phyloP scores from a whole-genome alignment of 306 rosid genomes.

The Coriaria nepalensis region DNA sequence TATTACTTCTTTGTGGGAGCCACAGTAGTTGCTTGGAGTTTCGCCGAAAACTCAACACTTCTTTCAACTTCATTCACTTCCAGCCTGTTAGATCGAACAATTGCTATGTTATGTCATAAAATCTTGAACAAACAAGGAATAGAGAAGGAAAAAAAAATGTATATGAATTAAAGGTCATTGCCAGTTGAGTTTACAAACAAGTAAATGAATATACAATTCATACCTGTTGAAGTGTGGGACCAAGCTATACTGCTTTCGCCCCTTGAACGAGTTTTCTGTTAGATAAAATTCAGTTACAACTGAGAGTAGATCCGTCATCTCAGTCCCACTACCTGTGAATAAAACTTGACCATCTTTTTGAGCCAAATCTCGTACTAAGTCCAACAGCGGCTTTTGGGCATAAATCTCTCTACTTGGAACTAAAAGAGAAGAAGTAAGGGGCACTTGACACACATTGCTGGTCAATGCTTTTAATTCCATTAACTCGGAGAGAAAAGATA shows the following conservation, averaged over 20 bases:
- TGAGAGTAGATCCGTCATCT: constrained; percentile 65
- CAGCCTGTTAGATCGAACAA: constrained; percentile 30
- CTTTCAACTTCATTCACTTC: constrained; percentile 27
- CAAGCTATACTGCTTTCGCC: constrained; percentile 38
- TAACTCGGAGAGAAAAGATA: constrained; percentile 30
- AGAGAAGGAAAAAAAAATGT: too few relatives aligned
- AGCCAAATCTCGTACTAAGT: constrained; percentile 43
- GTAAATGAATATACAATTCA: neutral
- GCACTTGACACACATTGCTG: constrained; percentile 18
- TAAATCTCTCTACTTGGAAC: constrained; percentile 29
- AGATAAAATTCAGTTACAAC: constrained; percentile 53
- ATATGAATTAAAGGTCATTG: too few relatives aligned
- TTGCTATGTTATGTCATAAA: constrained; percentile 13
- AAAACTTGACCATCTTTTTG: constrained; percentile 51
- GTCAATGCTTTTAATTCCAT: constrained; percentile 35
- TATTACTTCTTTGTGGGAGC: constrained; percentile 64
- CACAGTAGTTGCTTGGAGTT: constrained; percentile 31
- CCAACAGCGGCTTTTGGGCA: constrained; percentile 38
- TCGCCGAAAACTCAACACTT: constrained; percentile 21
- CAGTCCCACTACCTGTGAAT: constrained; percentile 40
- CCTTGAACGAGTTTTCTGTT: constrained; percentile 23
- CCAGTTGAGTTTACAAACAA: too few relatives aligned
- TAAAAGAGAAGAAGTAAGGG: constrained; percentile 38
- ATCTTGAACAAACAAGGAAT: too few relatives aligned
- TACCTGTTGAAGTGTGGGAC: constrained; percentile 73